Percentiles rank a stretch among this genome's conserved stretches.
phyloP scores from a whole-genome alignment of 495 filamentous ascomycete species.

The Neurospora sp. region DNA sequence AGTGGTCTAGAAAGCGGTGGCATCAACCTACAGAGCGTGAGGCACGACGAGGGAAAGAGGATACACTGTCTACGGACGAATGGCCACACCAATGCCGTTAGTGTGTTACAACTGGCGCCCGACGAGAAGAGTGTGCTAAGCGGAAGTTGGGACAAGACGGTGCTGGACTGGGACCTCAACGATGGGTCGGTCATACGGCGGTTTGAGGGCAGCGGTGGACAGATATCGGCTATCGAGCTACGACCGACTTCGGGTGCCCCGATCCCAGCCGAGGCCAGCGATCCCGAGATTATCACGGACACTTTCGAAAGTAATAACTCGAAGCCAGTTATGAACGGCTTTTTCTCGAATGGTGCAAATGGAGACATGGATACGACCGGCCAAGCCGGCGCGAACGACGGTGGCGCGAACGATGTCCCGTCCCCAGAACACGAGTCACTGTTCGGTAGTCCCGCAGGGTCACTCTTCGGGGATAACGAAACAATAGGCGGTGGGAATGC shows the following conservation, averaged over 20 bases:
- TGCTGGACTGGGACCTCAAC: constrained; percentile 93
- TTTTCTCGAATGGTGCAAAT: constrained; percentile 27
- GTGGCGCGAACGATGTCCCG: constrained; percentile 23
- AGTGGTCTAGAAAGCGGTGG: constrained; percentile 82
- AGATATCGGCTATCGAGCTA: constrained; percentile 81
- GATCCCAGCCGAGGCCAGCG: constrained; percentile 61
- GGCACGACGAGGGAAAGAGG: constrained; percentile 87
- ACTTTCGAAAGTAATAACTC: constrained; percentile 50
- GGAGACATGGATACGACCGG: neutral
- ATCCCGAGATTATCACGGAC: constrained; percentile 46
- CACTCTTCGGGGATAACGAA: constrained; percentile 48
- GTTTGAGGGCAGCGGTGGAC: constrained; percentile 66
- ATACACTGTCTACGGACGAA: constrained; percentile 57
- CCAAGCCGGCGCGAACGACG: neutral
- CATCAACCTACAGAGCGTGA: constrained; percentile 89
- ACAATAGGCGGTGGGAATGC: constrained; percentile 45
- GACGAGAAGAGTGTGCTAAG: constrained; percentile 86
- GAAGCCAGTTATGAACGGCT: constrained; percentile 39
- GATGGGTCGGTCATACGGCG: constrained; percentile 65
- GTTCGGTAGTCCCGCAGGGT: constrained; percentile 43
- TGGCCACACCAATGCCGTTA: constrained; percentile 85
- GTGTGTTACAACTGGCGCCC: constrained; percentile 67
- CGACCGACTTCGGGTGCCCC: constrained; percentile 67
- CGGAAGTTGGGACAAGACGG: constrained; percentile 91
- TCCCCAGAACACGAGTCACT: constrained; percentile 76